These are phyloP conservation scores for Tilletia caries DNA, from an alignment of 1,284 basidiomycete genomes.

Conservation along the genomic window DNA sequence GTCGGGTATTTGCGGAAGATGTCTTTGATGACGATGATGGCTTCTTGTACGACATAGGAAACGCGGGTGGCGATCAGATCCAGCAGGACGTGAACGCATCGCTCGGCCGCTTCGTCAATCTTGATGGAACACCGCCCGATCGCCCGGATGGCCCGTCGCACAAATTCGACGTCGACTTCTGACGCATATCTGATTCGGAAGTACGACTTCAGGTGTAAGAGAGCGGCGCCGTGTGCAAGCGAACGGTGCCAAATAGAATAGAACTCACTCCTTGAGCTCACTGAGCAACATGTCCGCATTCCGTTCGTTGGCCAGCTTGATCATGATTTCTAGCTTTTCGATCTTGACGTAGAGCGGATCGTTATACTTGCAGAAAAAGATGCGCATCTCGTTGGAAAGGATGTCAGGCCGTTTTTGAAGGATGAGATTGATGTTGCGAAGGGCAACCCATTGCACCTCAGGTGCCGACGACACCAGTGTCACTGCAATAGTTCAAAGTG, in stretches of 20 bases:
- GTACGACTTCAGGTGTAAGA: neutral
- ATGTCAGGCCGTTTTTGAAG: constrained; percentile 87
- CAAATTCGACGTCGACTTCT: constrained; percentile 98
- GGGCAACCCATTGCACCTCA: constrained; percentile 88
- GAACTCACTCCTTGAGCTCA: constrained; percentile 82
- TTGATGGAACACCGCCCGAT: constrained; percentile 96
- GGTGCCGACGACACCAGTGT: constrained; percentile 63
- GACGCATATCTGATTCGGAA: constrained; percentile 74
- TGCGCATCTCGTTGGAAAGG: constrained; percentile 90
- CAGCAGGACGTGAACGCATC: constrained; percentile 88
- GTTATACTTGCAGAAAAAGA: constrained; percentile 99
- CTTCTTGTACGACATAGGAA: constrained; percentile 96
- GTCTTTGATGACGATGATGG: constrained; percentile 98
- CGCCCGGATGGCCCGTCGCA: constrained; percentile 85
- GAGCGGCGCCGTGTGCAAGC: too few species aligned
- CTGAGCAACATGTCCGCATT: constrained; percentile 92
- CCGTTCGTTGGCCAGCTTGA: constrained; percentile 80
- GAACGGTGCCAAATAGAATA: neutral
- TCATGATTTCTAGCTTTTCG: constrained; percentile 98
- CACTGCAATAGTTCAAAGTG: constrained; percentile 50
- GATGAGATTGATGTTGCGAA: constrained; percentile 92
- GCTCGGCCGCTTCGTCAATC: constrained; percentile 84
- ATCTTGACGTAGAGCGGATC: constrained; percentile 97
- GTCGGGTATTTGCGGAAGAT: constrained; percentile 98
- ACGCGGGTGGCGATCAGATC: constrained; percentile 88